Evolutionary conservation across 2,329 filamentous ascomycete genomes (phyloP), one percentile per base, ranked within the genome.

Genomic region (Talaromyces marneffei): DNA sequence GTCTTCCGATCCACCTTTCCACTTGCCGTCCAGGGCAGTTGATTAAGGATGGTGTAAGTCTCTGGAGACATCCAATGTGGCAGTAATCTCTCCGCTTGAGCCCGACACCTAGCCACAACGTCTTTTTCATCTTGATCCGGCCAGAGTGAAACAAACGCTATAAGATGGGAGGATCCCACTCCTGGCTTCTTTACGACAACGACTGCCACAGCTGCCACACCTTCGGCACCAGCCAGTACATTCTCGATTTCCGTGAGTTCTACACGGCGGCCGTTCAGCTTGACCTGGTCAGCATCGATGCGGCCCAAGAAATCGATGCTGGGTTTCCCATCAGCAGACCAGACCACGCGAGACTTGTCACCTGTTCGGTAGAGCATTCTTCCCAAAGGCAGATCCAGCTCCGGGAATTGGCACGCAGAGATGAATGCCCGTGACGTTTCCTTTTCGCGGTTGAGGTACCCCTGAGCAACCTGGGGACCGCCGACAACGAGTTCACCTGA

Each of bases 301-400:
- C 92, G 86, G 3, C 67, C 70, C 40, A 74, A 53, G 68, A 90
- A 94, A 70, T 95, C 89, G 14, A 96, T 79, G 3, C 70, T 64
- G 12, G 67, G 68, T 20, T 64, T 57, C 1, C 72, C 71, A 0
- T 79, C 83, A 1, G 90, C 89, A 63, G 90, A 80, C 4, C 79
- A 66, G 2, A 83, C 81, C 54, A 95, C 81, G 20, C 83, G 82
- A 2, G 89, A 72, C 66, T 67, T 69, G 60, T 75, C 73, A 1
- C 73, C 73, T 5, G 71, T 75, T 59, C 66, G 68, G 60, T 74
- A 75, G 3, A 72, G 1, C 42, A 74, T 78, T 2, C 89, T 91
- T 55, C 65, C 69, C 10, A 68, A 62, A 2, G 65, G 37, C 33
- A 68, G 68, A 10, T 64, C 53, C 9, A 57, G 39, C 16, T 29